A percentile compares a stretch with the other conserved stretches of the same genome.
Evolutionary conservation across 192 early-diverging fungal genomes (phyloP).

Genomic region (Backusella australiensis): DNA sequence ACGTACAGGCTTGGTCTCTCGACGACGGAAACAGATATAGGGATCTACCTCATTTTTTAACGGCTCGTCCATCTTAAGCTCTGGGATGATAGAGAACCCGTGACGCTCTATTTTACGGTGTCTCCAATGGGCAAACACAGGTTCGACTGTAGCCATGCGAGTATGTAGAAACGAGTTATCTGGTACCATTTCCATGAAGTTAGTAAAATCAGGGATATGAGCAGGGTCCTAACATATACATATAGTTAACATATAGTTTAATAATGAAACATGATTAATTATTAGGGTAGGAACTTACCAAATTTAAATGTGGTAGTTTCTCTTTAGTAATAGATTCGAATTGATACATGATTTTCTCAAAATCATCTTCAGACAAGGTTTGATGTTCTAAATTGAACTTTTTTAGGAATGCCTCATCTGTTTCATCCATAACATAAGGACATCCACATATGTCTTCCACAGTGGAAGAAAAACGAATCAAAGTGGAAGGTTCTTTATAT

Average conservation of each 20-base stretch:
- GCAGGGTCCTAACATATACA: conserved; percentile 25
- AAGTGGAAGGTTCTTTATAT: conserved; percentile 63
- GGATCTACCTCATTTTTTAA: conserved; percentile 64
- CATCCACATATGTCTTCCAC: conserved; percentile 76
- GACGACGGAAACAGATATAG: conserved; percentile 85
- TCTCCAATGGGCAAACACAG: conserved; percentile 31
- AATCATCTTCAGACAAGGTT: conserved; percentile 55
- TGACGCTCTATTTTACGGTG: conserved; percentile 16
- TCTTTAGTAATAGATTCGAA: conserved; percentile 70
- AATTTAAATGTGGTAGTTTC: conserved; percentile 22
- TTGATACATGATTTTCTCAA: conserved; percentile 69
- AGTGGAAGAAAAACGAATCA: conserved; percentile 74
- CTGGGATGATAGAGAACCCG: conserved; percentile 24
- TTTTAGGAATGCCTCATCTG: conserved; percentile 62
- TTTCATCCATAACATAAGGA: conserved; percentile 77
- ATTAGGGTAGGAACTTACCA: conserved; percentile 23
- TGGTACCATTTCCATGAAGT: conserved; percentile 14
- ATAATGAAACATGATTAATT: background rate
- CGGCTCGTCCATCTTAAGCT: conserved; percentile 55
- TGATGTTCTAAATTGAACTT: conserved; percentile 27
- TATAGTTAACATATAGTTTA: background rate
- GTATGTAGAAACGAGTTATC: conserved; percentile 1
- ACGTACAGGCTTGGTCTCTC: conserved; percentile 73
- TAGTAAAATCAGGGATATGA: conserved; percentile 28
- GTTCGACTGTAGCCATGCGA: background rate